Base-by-base conservation (phyloP, 2,329 filamentous ascomycete genomes). In the Akanthomyces muscarius region DNA sequence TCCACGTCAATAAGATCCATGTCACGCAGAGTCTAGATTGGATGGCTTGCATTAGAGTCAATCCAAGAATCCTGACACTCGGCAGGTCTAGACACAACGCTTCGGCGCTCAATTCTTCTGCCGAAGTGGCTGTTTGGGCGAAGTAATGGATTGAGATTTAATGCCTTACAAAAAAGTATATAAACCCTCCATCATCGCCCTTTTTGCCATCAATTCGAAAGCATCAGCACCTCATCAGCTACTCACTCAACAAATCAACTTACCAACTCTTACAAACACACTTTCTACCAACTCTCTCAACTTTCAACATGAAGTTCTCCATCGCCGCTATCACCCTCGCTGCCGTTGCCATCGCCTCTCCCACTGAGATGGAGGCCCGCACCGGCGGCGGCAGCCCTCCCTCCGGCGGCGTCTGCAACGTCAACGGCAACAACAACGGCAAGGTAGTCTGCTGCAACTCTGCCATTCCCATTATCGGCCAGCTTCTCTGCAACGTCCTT, bases 261-360 rank as follows among this genome's bases (percentile, higher is more conserved):
- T 23, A 56, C 41, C 4, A 44, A 8, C 41, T 38, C 1, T 23
- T 36, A 36, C n/a, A 56, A 44, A 6, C 16, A 58, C 30, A 33
- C 3, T 2, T 55, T 36, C 13, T 6, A 54, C 4, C 21, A n/a
- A 45, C 25, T 18, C 25, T 14, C 30, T 21, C 5, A 57, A 13
- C 16, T 30, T 38, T 52, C 59, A 54, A 33, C 18, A 62, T 62
- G 59, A 62, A 62, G 51, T 62, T 62, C 59, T 23, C 42, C 28
- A 23, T 48, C 18, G 50, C 59, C 21, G 30, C 41, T 18, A 55
- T 48, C n/a, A 28, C 51, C 28, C 42, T 62, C 23, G 59, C 51
- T 28, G 51, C 59, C 5, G 21, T 48, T 28, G 38, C n/a, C 16
- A 18, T 38, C 18, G 58, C 58, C 6, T 42, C 58, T 30, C 50